Percentiles rank a stretch among this genome's conserved stretches.
phyloP scores from a whole-genome alignment of 345 rosid species.

The Orychophragmus violaceus region DNA sequence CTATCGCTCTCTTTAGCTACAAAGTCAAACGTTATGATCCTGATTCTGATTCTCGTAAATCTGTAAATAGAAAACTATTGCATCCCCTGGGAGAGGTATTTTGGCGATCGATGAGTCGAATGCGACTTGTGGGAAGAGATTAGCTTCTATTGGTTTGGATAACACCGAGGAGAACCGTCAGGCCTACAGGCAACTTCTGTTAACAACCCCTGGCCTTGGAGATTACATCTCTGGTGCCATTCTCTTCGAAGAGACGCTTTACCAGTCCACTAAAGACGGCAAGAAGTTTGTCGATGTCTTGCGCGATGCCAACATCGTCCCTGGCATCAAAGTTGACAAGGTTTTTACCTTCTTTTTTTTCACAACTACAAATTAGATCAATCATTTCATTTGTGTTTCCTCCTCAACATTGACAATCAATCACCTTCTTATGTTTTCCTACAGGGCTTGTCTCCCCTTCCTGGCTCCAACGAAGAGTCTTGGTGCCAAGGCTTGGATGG shows the following conservation, averaged over 20 bases:
- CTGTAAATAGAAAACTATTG: slow-evolving; percentile 54
- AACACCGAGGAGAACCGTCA: slow-evolving; percentile 81
- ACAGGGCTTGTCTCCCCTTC: slow-evolving; percentile 85
- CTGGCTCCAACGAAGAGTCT: slow-evolving; percentile 92
- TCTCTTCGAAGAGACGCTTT: slow-evolving; percentile 94
- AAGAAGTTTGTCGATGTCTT: slow-evolving; percentile 80
- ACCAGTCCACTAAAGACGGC: slow-evolving; percentile 78
- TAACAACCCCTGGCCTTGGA: slow-evolving; percentile 95
- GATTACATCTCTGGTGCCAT: slow-evolving; percentile 93
- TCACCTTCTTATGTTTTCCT: neutral
- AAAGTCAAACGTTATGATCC: slow-evolving; percentile 5
- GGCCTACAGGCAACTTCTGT: slow-evolving; percentile 86
- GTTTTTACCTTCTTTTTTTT: no score
- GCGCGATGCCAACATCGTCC: slow-evolving; percentile 69
- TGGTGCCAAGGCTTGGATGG: slow-evolving; percentile 99
- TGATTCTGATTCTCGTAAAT: neutral
- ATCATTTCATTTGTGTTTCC: neutral
- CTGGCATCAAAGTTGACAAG: slow-evolving; percentile 98
- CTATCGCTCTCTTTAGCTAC: neutral
- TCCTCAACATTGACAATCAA: neutral
- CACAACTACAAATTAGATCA: neutral
- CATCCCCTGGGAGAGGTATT: slow-evolving; percentile 89
- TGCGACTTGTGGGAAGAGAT: slow-evolving; percentile 93
- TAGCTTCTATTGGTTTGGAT: slow-evolving; percentile 81
- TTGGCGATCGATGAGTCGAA: slow-evolving; percentile 96